A percentile compares a stretch with the other conserved stretches of the same genome.
Conservation (phyloP, 2,329 filamentous ascomycete genomes). For the Sarocladium brachiariae region DNA sequence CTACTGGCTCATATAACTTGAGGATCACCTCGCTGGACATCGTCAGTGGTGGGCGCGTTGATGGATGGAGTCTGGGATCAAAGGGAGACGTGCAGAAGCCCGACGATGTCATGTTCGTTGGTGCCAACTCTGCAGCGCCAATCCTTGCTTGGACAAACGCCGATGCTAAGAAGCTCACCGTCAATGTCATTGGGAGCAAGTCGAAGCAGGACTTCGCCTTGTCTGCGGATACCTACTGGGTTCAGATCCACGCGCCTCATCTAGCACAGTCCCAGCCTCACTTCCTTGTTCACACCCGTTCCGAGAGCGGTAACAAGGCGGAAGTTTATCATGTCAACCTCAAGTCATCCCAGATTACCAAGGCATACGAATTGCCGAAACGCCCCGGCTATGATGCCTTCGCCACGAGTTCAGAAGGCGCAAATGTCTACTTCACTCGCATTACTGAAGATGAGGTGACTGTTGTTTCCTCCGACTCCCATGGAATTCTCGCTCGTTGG, state of each 20-base stretch:
- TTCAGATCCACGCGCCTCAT: slow-evolving; percentile 69
- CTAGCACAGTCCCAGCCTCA: slow-evolving; percentile 66
- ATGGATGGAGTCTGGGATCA: slow-evolving; percentile 64
- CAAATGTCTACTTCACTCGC: slow-evolving; percentile 84
- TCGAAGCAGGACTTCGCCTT: slow-evolving; percentile 48
- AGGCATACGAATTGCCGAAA: slow-evolving; percentile 73
- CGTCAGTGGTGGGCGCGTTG: slow-evolving; percentile 62
- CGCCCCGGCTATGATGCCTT: slow-evolving; percentile 66
- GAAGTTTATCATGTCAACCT: slow-evolving; percentile 80
- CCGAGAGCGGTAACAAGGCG: slow-evolving; percentile 65
- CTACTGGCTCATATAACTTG: slow-evolving; percentile 65
- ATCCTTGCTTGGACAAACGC: slow-evolving; percentile 71
- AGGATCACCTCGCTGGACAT: slow-evolving; percentile 70
- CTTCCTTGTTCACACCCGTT: slow-evolving; percentile 78
- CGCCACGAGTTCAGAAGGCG: slow-evolving; percentile 67
- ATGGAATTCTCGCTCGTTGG: slow-evolving; percentile 73
- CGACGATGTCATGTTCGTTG: slow-evolving; percentile 65
- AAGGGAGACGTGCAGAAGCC: slow-evolving; percentile 64
- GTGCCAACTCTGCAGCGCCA: slow-evolving; percentile 67
- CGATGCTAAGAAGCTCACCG: slow-evolving; percentile 52
- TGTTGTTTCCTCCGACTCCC: slow-evolving; percentile 69
- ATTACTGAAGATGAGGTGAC: slow-evolving; percentile 67
- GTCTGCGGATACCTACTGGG: slow-evolving; percentile 36
- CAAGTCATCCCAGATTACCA: slow-evolving; percentile 60
- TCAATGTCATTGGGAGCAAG: slow-evolving; percentile 63